Evolutionary conservation across 148 eudicot genomes (phyloP), one percentile per base, ranked within the genome.

Genomic region (Chenopodium suecicum): DNA sequence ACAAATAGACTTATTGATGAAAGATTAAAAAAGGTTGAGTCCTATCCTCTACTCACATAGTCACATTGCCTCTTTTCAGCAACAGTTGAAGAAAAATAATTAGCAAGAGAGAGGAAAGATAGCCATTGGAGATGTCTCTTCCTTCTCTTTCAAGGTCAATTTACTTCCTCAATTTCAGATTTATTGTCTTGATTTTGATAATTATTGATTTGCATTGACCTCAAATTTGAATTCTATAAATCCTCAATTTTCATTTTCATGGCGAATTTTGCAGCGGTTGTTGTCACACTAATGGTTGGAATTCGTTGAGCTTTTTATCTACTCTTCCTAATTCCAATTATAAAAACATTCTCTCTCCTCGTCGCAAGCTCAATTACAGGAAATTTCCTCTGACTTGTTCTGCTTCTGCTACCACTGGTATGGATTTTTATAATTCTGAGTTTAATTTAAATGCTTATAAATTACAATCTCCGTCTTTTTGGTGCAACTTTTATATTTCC

Each of bases 201-300:
- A 9, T 23, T 56, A 9, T 64, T 7, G 19, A 41, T 27, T 68
- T 73, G 1, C 52, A 56, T 48, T 37, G 25, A 65, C 56, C 14
- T 82, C 48, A 66, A 1, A 67, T 69, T 16, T 77, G 0, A 20
- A 62, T 62, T 20, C 3, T 20, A 12, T 62, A n/a, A 62, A 62
- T 13, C 54, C 54, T 50, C 54, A 50, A 9, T 41, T 56, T 81
- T 41, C 11, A 9, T 41, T 56, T 81, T 41, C 11, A 27, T 27
- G 58, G 11, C 17, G 54, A 81, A 67, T 62, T 19, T 6, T 11
- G 86, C 88, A 88, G 89, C 82, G 85, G 79, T 74, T 85, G 87
- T 56, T 56, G 22, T 78, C 83, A 86, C 86, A 70, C 76, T 86
- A 70, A 90, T 25, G 85, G 89, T 47, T 91, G 89, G 95, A 89